Conservation (phyloP, 345 rosid species). For the Dimocarpus longan region DNA sequence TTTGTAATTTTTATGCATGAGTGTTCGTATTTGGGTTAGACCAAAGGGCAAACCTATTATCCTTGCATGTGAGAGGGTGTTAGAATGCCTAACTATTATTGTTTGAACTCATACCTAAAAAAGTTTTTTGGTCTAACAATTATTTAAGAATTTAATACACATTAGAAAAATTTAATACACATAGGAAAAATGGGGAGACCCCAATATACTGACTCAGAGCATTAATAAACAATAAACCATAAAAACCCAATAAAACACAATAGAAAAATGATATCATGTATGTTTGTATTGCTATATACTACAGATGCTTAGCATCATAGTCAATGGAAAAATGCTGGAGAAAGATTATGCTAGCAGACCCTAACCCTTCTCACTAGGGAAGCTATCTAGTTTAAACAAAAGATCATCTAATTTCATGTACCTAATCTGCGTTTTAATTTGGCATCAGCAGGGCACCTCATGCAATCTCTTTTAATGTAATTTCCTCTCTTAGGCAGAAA, state of each 20-base stretch:
- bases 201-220: no score
- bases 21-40: no score
- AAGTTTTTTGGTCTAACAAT: no score
- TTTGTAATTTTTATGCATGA: not conserved
- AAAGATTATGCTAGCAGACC: no score
- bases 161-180: not conserved
- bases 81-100: no score
- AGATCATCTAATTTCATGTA: not conserved
- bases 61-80: no score
- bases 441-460: not conserved
- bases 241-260: not conserved
- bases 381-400: not conserved
- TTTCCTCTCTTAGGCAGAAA: no score
- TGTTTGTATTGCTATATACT: not conserved
- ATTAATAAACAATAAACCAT: not conserved
- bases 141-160: not conserved
- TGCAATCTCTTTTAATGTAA: no score
- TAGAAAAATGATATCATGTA: not conserved
- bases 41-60: no score
- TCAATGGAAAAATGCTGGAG: no score
- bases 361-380: not conserved
- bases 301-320: no score
- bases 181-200: not conserved
- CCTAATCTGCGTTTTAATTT: constrained; percentile 2
- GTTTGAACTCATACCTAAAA: no score